Evolutionary conservation across 441 rosid genomes (phyloP), one percentile per base, ranked within the genome.

Genomic region (Pelargonium cotyledonis): DNA sequence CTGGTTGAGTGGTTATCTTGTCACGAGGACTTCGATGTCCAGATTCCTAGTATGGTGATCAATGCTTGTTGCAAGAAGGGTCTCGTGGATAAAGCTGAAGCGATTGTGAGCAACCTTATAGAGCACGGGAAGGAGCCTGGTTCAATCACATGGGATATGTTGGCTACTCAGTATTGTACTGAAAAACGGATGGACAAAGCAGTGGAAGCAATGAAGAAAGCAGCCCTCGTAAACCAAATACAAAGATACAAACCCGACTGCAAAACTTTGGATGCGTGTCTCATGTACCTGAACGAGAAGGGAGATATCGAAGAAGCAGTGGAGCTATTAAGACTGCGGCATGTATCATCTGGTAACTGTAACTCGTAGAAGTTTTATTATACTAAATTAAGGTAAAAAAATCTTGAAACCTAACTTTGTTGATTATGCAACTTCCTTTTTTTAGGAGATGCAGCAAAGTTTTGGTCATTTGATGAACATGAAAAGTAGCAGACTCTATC

Each of bases 41-140:
- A 82, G 15, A 57, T 85, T 63, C 81, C 85, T 26, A 75, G 72
- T 63, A 1, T 72, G 41, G 31, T 85, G 65, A 75, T 85, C 40
- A 51, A 66, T 15, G 76, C 79, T 18, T 83, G 76, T 65, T 77
- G 75, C 75, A 72, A 41, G 61, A 79, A 68, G 38, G 83, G 81
- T 44, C 72, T 72, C 16, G 9, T 63, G 38, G 78, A 70, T 61
- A 85, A 80, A 70, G 89, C 81, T 63, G 82, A 77, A 68, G 78
- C 67, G 4, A 66, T 21, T 72, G 53, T 68, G 26, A 71, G 70
- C 31, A 66, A 62, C 69, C 73, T 84, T 19, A 43, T 74, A 0
- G 79, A 76, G 69, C 78, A 66, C 38, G 81, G 85, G 35, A 68
- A 63, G 29, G 66, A 77, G 71, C 83, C 73, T 5, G 73, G 74